Percentiles rank a stretch among this genome's conserved stretches.
Conservation (phyloP, 1,284 basidiomycete species). For the Puccinia hordei region DNA sequence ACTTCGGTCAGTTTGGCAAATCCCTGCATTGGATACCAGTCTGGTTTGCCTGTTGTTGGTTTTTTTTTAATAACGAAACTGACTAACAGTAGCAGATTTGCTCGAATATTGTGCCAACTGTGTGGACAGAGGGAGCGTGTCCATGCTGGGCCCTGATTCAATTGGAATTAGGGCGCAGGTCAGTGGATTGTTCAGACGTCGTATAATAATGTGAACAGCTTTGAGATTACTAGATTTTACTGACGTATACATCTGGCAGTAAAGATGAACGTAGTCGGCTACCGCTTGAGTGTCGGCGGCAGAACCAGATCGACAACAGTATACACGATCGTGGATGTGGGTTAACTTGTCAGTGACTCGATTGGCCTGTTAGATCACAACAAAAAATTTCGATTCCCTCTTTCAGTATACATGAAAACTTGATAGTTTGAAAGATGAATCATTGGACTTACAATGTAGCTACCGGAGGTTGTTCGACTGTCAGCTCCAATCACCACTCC, state of each 20-base stretch:
- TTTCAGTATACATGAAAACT: slow-evolving; percentile 3
- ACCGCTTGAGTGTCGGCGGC: slow-evolving; percentile 96
- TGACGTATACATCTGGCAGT: slow-evolving; percentile 77
- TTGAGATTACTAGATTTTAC: neutral
- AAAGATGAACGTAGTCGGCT: slow-evolving; percentile 86
- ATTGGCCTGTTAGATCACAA: slow-evolving; percentile 70
- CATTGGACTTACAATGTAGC: slow-evolving; percentile 76
- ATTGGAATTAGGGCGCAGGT: neutral
- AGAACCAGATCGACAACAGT: slow-evolving; percentile 97
- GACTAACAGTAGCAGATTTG: slow-evolving; percentile 76
- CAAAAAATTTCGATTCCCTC: neutral
- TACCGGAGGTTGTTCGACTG: slow-evolving; percentile 92
- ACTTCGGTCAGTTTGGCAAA: neutral
- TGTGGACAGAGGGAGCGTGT: slow-evolving; percentile 75
- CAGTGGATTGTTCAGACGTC: neutral
- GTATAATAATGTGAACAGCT: too few species aligned
- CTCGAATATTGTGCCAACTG: slow-evolving; percentile 82
- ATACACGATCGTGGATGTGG: slow-evolving; percentile 93
- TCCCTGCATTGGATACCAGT: neutral
- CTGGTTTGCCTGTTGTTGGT: neutral
- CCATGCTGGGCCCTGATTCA: slow-evolving; percentile 67
- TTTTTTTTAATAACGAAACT: neutral
- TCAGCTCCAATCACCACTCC: slow-evolving; percentile 97
- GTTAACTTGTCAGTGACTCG: slow-evolving; percentile 99
- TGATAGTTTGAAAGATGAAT: neutral